A percentile compares a stretch with the other conserved stretches of the same genome.
Conservation (phyloP, 768 basidiomycete species). For the Cubamyces lactineus region DNA sequence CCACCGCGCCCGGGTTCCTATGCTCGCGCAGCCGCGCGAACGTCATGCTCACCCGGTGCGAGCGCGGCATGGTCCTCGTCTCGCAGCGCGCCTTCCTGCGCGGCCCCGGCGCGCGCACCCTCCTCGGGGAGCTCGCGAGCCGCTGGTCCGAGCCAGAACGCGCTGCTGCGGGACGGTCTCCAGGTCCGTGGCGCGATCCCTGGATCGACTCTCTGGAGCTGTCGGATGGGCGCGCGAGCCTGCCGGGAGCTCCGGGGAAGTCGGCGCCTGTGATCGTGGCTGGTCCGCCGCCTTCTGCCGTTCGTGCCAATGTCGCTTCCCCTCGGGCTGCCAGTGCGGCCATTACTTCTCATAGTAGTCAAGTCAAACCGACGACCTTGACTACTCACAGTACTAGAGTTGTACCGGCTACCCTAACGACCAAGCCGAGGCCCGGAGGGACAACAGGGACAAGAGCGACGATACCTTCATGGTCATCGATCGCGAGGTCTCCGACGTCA, state of each 20-base stretch:
- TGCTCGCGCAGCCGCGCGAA: constrained; percentile 49
- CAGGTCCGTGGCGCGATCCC: constrained; percentile 31
- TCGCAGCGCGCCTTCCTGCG: constrained; percentile 46
- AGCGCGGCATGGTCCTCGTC: constrained; percentile 49
- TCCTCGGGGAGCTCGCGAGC: constrained; percentile 44
- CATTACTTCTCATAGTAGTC: too few relatives aligned
- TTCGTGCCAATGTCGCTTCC: too few relatives aligned
- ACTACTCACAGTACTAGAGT: too few relatives aligned
- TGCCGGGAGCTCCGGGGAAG: constrained; percentile 7
- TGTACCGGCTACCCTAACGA: too few relatives aligned
- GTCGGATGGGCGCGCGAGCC: constrained; percentile 1
- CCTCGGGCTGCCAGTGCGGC: too few relatives aligned
- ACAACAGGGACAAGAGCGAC: too few relatives aligned
- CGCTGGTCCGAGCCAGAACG: constrained; percentile 32
- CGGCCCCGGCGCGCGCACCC: constrained; percentile 34
- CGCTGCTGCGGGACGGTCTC: constrained; percentile 32
- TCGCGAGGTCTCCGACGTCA: too few relatives aligned
- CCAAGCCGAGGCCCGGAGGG: too few relatives aligned
- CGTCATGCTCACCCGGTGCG: constrained; percentile 33
- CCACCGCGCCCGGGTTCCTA: constrained; percentile 50
- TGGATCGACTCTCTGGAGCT: constrained; percentile 12
- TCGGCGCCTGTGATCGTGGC: neutral
- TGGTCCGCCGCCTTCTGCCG: too few relatives aligned
- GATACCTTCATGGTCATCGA: too few relatives aligned
- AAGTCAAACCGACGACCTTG: too few relatives aligned